A percentile compares a stretch with the other conserved stretches of the same genome.
phyloP scores from a whole-genome alignment of 768 basidiomycete genomes.

The Lactarius indigo region DNA sequence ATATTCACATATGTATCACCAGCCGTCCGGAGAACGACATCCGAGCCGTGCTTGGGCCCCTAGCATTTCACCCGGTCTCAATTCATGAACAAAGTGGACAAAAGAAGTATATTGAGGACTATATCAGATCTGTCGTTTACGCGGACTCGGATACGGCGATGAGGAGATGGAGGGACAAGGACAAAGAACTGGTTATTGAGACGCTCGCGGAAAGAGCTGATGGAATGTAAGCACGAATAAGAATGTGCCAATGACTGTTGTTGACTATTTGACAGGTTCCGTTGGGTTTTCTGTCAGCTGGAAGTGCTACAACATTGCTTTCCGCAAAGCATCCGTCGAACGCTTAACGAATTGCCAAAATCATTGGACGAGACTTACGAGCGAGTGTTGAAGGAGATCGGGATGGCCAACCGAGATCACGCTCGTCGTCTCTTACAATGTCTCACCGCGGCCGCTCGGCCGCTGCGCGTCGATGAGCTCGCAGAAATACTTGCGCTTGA shows the following conservation, averaged over 20 bases:
- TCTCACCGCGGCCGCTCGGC: background rate
- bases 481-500: background rate
- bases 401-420: background rate
- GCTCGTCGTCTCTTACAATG: background rate
- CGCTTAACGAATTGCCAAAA: background rate
- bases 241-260: background rate
- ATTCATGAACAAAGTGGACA: background rate
- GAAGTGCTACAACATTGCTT: background rate
- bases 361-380: background rate
- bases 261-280: background rate
- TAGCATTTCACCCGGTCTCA: background rate
- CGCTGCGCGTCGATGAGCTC: background rate
- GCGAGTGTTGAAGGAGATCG: background rate
- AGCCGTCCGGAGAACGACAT: background rate
- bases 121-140: background rate
- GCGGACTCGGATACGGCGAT: background rate
- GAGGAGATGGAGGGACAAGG: background rate
- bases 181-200: background rate
- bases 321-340: background rate
- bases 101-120: background rate
- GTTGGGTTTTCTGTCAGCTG: background rate
- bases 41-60: background rate
- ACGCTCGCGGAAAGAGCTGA: background rate
- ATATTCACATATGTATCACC: background rate
- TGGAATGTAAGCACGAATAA: background rate